These are phyloP conservation scores for Tulasnella sp. DNA, from an alignment of 768 basidiomycete genomes.

Conservation along the genomic window DNA sequence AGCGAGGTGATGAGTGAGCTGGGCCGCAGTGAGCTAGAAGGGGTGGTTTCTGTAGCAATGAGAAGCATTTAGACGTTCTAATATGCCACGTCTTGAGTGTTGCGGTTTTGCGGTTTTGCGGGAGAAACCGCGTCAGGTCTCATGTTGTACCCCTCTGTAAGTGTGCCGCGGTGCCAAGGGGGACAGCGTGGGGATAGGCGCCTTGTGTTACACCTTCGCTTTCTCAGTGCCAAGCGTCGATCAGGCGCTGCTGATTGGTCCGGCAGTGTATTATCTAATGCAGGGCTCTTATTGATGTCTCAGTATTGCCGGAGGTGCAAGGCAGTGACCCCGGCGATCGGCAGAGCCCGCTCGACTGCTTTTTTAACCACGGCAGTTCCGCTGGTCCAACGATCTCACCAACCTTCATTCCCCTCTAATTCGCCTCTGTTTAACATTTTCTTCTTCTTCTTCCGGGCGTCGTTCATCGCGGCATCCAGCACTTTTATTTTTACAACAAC, in stretches of 20 bases:
- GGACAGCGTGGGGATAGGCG: neutral
- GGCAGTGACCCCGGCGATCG: neutral
- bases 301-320: neutral
- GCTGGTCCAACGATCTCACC: neutral
- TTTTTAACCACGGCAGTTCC: neutral
- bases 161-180: neutral
- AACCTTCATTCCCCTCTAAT: neutral
- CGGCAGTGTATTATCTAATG: neutral
- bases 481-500: neutral
- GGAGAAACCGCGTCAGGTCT: neutral
- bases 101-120: too few species aligned
- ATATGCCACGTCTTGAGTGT: neutral
- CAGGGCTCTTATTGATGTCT: neutral
- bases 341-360: neutral
- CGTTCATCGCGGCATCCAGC: neutral
- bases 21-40: neutral
- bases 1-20: neutral
- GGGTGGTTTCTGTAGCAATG: neutral
- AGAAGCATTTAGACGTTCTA: neutral
- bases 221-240: conserved; percentile 1
- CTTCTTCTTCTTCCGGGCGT: neutral
- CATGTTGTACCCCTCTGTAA: neutral
- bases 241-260: neutral
- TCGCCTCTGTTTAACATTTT: neutral
- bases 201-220: neutral